Conservation (phyloP, 2,329 filamentous ascomycete species). For the Erysiphe neolycopersici region DNA sequence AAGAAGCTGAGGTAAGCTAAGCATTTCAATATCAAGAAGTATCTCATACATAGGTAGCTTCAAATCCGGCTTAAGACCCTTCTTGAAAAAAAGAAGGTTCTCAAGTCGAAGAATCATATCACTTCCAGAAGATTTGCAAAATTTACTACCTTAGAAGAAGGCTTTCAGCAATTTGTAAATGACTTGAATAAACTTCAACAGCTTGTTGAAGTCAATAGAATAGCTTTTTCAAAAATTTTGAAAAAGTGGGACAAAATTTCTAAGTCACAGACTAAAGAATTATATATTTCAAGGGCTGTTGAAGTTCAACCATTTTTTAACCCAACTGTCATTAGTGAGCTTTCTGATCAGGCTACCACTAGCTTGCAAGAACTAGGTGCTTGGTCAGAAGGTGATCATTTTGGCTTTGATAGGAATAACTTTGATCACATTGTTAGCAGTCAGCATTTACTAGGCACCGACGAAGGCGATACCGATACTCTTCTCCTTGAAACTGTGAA, state of each 20-base stretch:
- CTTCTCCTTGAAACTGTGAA: slow-evolving; percentile 71
- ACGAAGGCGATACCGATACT: slow-evolving; percentile 73
- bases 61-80: slow-evolving; percentile 80
- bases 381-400: slow-evolving; percentile 89
- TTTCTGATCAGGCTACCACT: slow-evolving; percentile 93
- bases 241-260: slow-evolving; percentile 99
- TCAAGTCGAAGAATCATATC: slow-evolving; percentile 52
- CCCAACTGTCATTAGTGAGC: slow-evolving; percentile 79
- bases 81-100: slow-evolving; percentile 77
- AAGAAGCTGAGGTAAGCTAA: slow-evolving; percentile 67
- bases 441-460: slow-evolving; percentile 41
- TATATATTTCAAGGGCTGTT: slow-evolving; percentile 84
- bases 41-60: slow-evolving; percentile 28
- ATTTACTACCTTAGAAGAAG: slow-evolving; percentile 85
- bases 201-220: slow-evolving; percentile 95
- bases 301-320: slow-evolving; percentile 98
- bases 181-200: slow-evolving; percentile 95
- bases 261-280: slow-evolving; percentile 93
- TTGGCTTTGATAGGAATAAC: slow-evolving; percentile 38
- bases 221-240: slow-evolving; percentile 90
- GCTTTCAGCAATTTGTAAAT: slow-evolving; percentile 88
- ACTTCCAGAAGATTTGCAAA: slow-evolving; percentile 73
- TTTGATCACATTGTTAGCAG: slow-evolving; percentile 37
- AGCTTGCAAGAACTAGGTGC: slow-evolving; percentile 82
- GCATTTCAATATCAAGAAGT: background rate